Percentiles rank a stretch among this genome's conserved stretches.
These are phyloP conservation scores for Corymbia maculata DNA, from an alignment of 345 rosid genomes.

Conservation along the genomic window DNA sequence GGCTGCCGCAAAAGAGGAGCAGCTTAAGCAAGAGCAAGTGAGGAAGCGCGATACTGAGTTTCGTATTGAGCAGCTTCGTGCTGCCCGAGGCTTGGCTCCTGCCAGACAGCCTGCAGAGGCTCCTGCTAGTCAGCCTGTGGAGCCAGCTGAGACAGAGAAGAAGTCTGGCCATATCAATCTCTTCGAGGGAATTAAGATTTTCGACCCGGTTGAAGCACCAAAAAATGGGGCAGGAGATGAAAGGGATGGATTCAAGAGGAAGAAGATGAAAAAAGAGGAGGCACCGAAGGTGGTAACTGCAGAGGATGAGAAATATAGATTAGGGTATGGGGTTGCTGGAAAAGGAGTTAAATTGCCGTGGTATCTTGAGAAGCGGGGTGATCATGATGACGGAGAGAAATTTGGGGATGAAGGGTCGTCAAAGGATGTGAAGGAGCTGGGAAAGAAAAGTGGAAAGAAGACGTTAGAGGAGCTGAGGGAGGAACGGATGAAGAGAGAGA, in stretches of 20 bases:
- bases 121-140: slow-evolving; percentile 1
- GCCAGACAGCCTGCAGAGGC: slow-evolving; percentile 10
- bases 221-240: slow-evolving; percentile 25
- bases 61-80: slow-evolving; percentile 69
- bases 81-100: slow-evolving; percentile 78
- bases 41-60: slow-evolving; percentile 78
- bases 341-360: slow-evolving; percentile 91
- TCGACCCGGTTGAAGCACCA: slow-evolving; percentile 44
- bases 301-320: slow-evolving; percentile 81
- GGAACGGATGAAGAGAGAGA: slow-evolving; percentile 73
- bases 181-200: slow-evolving; percentile 85
- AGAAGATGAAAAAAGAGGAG: slow-evolving; percentile 78
- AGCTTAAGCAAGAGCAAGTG: slow-evolving; percentile 62
- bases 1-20: slow-evolving; percentile 84
- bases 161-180: slow-evolving; percentile 79
- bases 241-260: slow-evolving; percentile 43
- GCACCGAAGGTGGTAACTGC: slow-evolving; percentile 34
- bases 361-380: slow-evolving; percentile 61
- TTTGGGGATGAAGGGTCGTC: slow-evolving; percentile 10
- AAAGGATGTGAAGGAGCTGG: slow-evolving; percentile 13
- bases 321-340: slow-evolving; percentile 88
- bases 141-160: slow-evolving; percentile 19
- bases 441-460: slow-evolving; percentile 51
- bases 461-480: slow-evolving; percentile 65
- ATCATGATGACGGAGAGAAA: slow-evolving; percentile 13